Conservation (phyloP, 75 land plant species). For the Sequoiadendron giganteum region DNA sequence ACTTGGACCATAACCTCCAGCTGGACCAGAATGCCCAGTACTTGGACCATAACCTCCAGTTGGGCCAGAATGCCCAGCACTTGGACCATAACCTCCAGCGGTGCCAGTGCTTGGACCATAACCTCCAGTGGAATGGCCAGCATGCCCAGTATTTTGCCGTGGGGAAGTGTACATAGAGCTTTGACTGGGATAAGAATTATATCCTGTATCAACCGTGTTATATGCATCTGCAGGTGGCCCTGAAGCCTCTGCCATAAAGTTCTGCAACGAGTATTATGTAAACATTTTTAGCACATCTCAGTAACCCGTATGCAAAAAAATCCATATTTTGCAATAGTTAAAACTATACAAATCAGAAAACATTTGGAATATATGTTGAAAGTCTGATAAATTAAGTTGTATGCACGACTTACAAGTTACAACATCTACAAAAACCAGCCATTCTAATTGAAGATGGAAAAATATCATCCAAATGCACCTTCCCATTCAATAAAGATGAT, state of each 20-base stretch:
- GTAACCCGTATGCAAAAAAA: neutral
- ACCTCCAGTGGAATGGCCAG: neutral
- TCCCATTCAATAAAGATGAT: neutral
- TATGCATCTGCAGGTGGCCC: neutral
- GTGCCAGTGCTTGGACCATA: neutral
- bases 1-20: neutral
- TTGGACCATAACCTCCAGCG: neutral
- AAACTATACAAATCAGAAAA: neutral
- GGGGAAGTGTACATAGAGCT: conserved; percentile 12
- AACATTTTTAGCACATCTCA: neutral
- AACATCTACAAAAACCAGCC: neutral
- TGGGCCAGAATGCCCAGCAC: neutral
- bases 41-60: conserved; percentile 7
- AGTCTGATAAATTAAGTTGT: neutral
- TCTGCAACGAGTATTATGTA: neutral
- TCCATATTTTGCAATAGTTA: too few relatives aligned
- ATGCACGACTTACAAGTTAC: neutral
- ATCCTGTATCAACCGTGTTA: neutral
- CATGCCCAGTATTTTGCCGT: neutral
- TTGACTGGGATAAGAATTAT: conserved; percentile 11
- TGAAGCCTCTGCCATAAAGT: conserved; percentile 14
- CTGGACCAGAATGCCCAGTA: neutral
- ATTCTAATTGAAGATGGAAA: neutral
- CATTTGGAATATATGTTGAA: too few relatives aligned
- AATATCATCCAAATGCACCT: neutral